Evolutionary conservation across 108 stramenopile genomes (phyloP).

Genomic region (Nannochloropsis salina): DNA sequence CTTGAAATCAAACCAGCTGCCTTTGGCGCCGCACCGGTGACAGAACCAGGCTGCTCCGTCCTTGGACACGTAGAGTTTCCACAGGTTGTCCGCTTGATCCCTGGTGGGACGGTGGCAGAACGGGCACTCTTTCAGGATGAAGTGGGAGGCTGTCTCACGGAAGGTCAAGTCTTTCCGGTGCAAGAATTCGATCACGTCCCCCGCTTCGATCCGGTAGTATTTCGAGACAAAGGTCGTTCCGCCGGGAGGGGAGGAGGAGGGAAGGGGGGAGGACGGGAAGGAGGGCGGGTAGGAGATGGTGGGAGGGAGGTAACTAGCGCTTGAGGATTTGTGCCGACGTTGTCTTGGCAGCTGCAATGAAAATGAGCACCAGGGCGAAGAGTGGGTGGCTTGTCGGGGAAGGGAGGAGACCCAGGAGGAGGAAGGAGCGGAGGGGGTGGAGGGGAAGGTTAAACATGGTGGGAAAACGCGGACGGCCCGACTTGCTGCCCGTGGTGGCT

Average conservation of each 20-base stretch:
- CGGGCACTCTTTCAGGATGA: conserved; percentile 41
- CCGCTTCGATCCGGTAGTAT: conserved; percentile 28
- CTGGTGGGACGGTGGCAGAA: conserved; percentile 38
- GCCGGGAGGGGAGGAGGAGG: neutral
- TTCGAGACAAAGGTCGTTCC: conserved; percentile 39
- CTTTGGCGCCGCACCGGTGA: conserved; percentile 78
- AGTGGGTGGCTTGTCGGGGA: neutral
- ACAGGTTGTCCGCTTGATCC: conserved; percentile 32
- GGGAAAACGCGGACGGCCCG: neutral
- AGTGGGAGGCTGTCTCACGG: conserved; percentile 15
- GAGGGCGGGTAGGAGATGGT: neutral
- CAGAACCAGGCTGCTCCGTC: conserved; percentile 79
- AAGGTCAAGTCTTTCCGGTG: conserved; percentile 24
- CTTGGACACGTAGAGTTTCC: conserved; percentile 41
- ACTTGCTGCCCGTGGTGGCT: neutral
- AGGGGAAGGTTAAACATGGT: neutral
- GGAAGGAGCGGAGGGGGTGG: neutral
- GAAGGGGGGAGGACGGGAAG: neutral
- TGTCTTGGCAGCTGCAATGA: neutral
- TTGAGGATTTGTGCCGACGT: neutral
- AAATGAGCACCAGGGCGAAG: too few relatives aligned
- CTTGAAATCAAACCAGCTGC: conserved; percentile 87
- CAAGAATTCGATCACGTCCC: conserved; percentile 31
- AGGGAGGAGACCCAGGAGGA: neutral
- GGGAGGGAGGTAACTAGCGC: neutral